A percentile compares a stretch with the other conserved stretches of the same genome.
phyloP scores from a whole-genome alignment of 148 eudicot genomes.

The Persicaria tinctoria region DNA sequence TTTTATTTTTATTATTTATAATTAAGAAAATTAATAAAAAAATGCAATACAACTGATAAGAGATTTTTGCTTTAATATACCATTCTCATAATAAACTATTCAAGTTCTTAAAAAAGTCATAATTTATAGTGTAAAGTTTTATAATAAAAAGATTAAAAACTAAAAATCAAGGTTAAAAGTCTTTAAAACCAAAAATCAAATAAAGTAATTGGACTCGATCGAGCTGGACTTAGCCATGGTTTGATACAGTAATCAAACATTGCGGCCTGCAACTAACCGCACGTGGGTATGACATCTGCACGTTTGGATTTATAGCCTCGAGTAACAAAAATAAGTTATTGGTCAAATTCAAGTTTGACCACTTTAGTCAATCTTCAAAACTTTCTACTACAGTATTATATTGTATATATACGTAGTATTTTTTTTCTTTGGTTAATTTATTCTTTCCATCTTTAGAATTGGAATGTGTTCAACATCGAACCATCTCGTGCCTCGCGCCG shows the following conservation, averaged over 20 bases:
- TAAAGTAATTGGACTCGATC: too few relatives aligned
- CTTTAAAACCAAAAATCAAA: too few relatives aligned
- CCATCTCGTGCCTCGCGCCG: too few relatives aligned
- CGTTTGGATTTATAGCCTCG: neutral
- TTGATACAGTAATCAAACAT: neutral
- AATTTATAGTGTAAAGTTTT: too few relatives aligned
- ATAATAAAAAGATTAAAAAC: too few relatives aligned
- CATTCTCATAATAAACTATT: too few relatives aligned
- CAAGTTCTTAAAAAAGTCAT: too few relatives aligned
- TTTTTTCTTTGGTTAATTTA: neutral
- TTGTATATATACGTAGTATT: neutral
- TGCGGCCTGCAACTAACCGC: conserved; percentile 3
- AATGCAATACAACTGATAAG: too few relatives aligned
- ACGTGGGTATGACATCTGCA: neutral
- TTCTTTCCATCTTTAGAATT: neutral
- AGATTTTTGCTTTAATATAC: too few relatives aligned
- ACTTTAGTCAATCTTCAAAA: neutral
- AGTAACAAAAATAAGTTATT: neutral
- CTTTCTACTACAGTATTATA: neutral
- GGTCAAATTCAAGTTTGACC: neutral
- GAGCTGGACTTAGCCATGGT: neutral
- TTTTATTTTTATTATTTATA: too few relatives aligned
- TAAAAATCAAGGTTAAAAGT: too few relatives aligned
- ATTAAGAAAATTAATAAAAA: too few relatives aligned
- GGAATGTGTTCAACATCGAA: neutral